These are phyloP conservation scores for Domatiomyces globalis DNA, from an alignment of 2,329 filamentous ascomycete genomes.

Conservation along the genomic window DNA sequence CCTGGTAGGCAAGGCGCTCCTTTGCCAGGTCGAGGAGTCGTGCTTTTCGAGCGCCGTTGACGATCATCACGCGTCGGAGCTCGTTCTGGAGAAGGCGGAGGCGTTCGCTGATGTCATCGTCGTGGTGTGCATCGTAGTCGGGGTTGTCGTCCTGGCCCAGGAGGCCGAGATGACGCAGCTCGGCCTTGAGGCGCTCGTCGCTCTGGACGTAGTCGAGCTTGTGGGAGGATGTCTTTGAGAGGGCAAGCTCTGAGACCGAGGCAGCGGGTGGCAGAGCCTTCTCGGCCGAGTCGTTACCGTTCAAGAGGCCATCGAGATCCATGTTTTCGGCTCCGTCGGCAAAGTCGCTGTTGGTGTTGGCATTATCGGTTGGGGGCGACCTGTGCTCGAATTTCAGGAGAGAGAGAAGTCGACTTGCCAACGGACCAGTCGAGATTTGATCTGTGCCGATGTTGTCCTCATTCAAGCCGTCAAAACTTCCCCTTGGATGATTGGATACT, in stretches of 20 bases:
- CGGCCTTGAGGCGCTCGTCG: slow-evolving; percentile 81
- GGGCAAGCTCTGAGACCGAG: slow-evolving; percentile 58
- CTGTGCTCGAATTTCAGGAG: slow-evolving; percentile 62
- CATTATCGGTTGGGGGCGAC: slow-evolving; percentile 40
- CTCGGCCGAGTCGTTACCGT: slow-evolving; percentile 33
- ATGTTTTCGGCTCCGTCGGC: slow-evolving; percentile 30
- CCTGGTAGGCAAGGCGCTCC: slow-evolving; percentile 88
- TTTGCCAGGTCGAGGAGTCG: slow-evolving; percentile 75
- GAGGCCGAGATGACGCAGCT: slow-evolving; percentile 81
- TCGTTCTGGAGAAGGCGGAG: slow-evolving; percentile 72
- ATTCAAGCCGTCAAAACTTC: slow-evolving; percentile 71
- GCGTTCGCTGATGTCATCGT: slow-evolving; percentile 86
- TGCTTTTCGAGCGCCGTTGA: slow-evolving; percentile 83
- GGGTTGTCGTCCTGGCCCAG: slow-evolving; percentile 54
- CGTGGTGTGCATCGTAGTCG: slow-evolving; percentile 78
- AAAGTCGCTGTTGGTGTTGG: slow-evolving; percentile 33
- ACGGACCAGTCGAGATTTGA: slow-evolving; percentile 71
- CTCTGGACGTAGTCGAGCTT: slow-evolving; percentile 75
- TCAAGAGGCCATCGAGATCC: slow-evolving; percentile 27
- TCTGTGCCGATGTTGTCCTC: slow-evolving; percentile 82
- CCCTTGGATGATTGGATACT: slow-evolving; percentile 67
- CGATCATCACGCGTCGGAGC: slow-evolving; percentile 66
- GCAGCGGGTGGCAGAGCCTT: slow-evolving; percentile 53
- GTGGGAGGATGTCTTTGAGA: slow-evolving; percentile 54
- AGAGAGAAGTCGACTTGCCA: slow-evolving; percentile 68